These are phyloP conservation scores for Pseudonitzschia delicatissima DNA, from an alignment of 108 stramenopile genomes.

Conservation along the genomic window DNA sequence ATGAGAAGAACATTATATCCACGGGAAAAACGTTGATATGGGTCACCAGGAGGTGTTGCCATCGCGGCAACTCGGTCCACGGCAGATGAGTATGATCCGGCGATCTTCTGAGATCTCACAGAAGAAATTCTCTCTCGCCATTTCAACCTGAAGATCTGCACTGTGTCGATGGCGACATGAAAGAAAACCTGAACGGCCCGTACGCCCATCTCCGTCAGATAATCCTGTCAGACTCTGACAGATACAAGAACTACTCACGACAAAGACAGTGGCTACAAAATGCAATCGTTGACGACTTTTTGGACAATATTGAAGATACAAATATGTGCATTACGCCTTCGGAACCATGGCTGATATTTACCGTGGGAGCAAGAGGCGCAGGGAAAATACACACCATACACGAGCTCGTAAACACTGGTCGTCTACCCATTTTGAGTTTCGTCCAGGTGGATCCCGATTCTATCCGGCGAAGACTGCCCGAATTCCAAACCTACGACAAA, in stretches of 20 bases:
- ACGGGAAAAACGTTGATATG: no score
- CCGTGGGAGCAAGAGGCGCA: slow-evolving; percentile 83
- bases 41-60: no score
- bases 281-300: slow-evolving; percentile 56
- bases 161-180: slow-evolving; percentile 9
- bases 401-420: slow-evolving; percentile 45
- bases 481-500: slow-evolving; percentile 59
- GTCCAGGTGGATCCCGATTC: slow-evolving; percentile 73
- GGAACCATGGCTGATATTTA: slow-evolving; percentile 81
- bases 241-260: slow-evolving; percentile 32
- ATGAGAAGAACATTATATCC: no score
- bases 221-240: slow-evolving; percentile 60
- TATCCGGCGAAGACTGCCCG: slow-evolving; percentile 69
- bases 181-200: slow-evolving; percentile 48
- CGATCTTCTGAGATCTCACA: no score
- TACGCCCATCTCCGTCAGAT: slow-evolving; percentile 54
- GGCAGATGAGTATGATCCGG: no score
- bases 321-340: slow-evolving; percentile 48
- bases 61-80: no score
- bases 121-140: slow-evolving; percentile 15
- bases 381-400: slow-evolving; percentile 76
- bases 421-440: slow-evolving; percentile 63
- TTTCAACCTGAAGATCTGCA: slow-evolving; percentile 37
- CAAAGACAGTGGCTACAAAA: slow-evolving; percentile 88
- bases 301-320: slow-evolving; percentile 15